Evolutionary conservation across 139 green algal species (phyloP).

Genomic region (Micractinium conductrix): DNA sequence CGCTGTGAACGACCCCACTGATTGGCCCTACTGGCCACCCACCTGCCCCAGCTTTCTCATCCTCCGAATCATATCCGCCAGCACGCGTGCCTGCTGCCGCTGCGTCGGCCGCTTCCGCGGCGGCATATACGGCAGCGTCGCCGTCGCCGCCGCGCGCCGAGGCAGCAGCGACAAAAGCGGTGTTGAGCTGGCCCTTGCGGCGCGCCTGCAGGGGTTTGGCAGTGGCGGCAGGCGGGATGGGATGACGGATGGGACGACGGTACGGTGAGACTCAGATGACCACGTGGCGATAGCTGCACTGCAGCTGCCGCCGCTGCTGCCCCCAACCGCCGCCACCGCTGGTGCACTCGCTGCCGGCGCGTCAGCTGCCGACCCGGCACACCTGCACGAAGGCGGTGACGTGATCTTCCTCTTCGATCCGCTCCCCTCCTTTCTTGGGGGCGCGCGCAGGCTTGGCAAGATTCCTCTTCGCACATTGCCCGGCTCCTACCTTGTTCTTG

Average conservation of each 20-base stretch:
- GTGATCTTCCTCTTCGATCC: conserved; percentile 57
- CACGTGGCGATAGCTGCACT: no score
- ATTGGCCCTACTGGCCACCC: no score
- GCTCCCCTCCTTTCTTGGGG: no score
- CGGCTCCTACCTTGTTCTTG: no score
- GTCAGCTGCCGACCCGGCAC: neutral
- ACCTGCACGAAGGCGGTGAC: conserved; percentile 49
- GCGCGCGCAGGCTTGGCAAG: conserved; percentile 15
- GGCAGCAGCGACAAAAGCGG: conserved; percentile 35
- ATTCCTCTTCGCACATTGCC: no score
- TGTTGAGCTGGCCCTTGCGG: conserved; percentile 22
- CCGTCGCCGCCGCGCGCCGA: conserved; percentile 65
- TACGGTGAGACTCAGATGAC: no score
- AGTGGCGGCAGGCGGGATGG: no score
- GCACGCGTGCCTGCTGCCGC: conserved; percentile 12
- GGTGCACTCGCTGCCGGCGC: no score
- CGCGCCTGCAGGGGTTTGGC: conserved; percentile 24
- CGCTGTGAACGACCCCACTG: no score
- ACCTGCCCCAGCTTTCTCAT: neutral
- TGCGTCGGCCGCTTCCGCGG: conserved; percentile 46
- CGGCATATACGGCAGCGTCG: conserved; percentile 88
- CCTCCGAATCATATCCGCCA: neutral
- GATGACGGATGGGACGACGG: no score
- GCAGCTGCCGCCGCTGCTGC: no score
- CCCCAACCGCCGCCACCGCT: no score